Percentiles rank a stretch among this genome's conserved stretches.
Conservation (phyloP, 352 stramenopile genomes). For the Phytophthora europaea region DNA sequence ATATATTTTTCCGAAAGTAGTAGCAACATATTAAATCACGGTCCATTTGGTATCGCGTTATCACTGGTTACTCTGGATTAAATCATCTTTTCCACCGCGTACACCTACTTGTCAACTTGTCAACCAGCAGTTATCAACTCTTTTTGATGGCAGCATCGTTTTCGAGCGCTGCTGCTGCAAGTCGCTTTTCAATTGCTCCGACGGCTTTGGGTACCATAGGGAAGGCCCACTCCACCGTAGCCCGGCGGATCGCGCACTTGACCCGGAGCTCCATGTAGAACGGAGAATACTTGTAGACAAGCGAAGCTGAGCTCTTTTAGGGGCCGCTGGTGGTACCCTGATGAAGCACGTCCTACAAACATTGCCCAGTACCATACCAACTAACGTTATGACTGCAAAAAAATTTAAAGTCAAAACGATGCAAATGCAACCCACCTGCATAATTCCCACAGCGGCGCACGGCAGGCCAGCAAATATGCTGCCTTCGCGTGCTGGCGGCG, state of each 20-base stretch:
- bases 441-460: conserved; percentile 6
- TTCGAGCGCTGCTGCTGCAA: neutral
- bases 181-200: conserved; percentile 12
- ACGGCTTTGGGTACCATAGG: conserved; percentile 6
- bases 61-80: too few species aligned
- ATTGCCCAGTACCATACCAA: neutral
- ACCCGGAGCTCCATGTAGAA: conserved; percentile 26
- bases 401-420: neutral
- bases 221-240: conserved; percentile 1
- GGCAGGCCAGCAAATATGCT: neutral
- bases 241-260: neutral
- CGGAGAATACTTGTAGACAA: conserved; percentile 18
- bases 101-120: too few species aligned
- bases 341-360: conserved; percentile 1
- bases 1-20: too few species aligned
- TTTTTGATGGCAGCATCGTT: neutral
- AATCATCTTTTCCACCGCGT: too few species aligned
- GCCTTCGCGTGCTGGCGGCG: neutral
- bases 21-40: too few species aligned
- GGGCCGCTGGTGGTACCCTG: too few species aligned
- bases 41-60: too few species aligned
- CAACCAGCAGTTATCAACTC: too few species aligned
- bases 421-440: conserved; percentile 10
- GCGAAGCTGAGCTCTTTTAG: neutral
- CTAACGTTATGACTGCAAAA: neutral